Conservation (phyloP, 2,329 filamentous ascomycete species). For the Sarocladium kiliense region DNA sequence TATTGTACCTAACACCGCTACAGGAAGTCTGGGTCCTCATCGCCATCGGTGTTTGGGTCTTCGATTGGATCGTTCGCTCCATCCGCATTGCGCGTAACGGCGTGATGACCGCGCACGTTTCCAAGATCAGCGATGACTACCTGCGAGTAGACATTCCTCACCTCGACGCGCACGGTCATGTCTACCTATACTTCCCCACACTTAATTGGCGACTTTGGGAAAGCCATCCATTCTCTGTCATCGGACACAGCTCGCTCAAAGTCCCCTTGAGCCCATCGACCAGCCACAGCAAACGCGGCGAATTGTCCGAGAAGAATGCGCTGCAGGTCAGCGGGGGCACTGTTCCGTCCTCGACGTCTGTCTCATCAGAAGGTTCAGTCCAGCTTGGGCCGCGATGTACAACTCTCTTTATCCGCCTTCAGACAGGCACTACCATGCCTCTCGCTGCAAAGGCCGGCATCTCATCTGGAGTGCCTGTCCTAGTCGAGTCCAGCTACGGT, state of each 20-base stretch:
- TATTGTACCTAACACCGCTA: not conserved
- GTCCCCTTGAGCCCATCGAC: not conserved
- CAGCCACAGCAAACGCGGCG: not conserved
- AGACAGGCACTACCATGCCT: slow-evolving; percentile 12
- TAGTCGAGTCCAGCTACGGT: slow-evolving; percentile 16
- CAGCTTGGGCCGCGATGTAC: slow-evolving; percentile 3
- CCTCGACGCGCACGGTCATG: slow-evolving; percentile 18
- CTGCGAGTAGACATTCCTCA: slow-evolving; percentile 20
- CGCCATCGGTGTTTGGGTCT: slow-evolving; percentile 19
- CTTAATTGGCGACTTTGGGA: slow-evolving; percentile 23
- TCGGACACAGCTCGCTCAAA: slow-evolving; percentile 11
- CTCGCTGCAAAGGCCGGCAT: slow-evolving; percentile 9
- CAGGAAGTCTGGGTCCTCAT: slow-evolving; percentile 21
- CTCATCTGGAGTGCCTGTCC: slow-evolving; percentile 13
- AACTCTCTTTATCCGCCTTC: slow-evolving; percentile 13
- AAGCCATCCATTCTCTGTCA: slow-evolving; percentile 24
- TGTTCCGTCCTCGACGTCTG: not conserved
- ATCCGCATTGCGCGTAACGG: slow-evolving; percentile 15
- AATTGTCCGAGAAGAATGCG: not conserved
- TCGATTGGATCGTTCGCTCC: slow-evolving; percentile 17
- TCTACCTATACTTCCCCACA: slow-evolving; percentile 22
- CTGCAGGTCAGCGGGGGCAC: not conserved
- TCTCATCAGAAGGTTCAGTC: slow-evolving; percentile 6
- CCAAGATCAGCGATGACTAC: slow-evolving; percentile 19
- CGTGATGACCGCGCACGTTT: slow-evolving; percentile 16